Conservation (phyloP, 495 filamentous ascomycete species). For the Parachaetomium inaequale region DNA sequence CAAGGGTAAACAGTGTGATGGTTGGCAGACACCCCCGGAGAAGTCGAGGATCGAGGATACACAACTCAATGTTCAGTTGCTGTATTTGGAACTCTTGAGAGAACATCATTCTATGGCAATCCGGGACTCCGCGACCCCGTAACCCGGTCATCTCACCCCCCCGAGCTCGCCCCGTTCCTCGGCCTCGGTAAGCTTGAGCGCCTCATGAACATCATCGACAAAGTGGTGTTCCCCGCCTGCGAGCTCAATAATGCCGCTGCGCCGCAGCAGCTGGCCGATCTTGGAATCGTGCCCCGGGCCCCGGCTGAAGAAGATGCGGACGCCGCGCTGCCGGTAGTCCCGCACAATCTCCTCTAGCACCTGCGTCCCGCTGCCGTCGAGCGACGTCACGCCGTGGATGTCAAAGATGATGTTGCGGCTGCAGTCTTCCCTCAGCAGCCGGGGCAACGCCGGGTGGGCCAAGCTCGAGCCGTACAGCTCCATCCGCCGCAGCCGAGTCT, state of each 20-base stretch:
- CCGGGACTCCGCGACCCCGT: not conserved
- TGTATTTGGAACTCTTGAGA: not conserved
- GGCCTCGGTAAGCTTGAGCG: conserved; percentile 71
- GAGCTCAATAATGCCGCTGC: conserved; percentile 77
- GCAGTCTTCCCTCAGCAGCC: conserved; percentile 64
- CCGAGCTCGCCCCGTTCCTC: conserved; percentile 41
- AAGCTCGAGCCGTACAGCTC: conserved; percentile 82
- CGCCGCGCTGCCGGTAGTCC: conserved; percentile 65
- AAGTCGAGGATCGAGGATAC: too few species aligned
- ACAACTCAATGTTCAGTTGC: not conserved
- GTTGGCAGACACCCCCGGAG: not conserved
- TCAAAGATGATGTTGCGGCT: conserved; percentile 94
- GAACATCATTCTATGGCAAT: not conserved
- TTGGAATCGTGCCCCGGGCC: conserved; percentile 57
- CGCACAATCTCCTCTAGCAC: conserved; percentile 86
- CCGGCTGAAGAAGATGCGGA: conserved; percentile 84
- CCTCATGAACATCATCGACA: conserved; percentile 77
- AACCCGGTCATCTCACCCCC: not conserved
- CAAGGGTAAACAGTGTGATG: not conserved
- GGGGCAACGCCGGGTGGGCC: conserved; percentile 82
- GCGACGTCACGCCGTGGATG: conserved; percentile 86
- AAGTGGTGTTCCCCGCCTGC: conserved; percentile 74
- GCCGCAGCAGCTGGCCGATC: conserved; percentile 69
- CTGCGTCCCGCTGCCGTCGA: conserved; percentile 91
- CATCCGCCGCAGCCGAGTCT: conserved; percentile 73